Percentiles rank a stretch among this genome's conserved stretches.
Evolutionary conservation across 345 rosid species (phyloP).

Genomic region (Carallia brachiata): DNA sequence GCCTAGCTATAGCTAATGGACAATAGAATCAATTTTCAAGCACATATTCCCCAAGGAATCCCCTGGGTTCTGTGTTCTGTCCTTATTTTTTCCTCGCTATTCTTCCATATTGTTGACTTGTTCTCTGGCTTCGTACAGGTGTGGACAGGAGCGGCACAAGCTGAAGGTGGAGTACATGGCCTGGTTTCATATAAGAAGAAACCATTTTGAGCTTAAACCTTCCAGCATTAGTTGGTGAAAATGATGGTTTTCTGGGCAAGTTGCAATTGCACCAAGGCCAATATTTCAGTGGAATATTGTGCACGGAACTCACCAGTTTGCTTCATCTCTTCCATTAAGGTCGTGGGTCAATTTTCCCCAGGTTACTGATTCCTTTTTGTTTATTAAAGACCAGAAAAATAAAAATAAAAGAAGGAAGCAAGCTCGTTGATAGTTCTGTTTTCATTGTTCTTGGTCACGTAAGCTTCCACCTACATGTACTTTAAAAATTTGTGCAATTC

Average conservation of each 20-base stretch:
- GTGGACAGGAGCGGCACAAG: slow-evolving; percentile 88
- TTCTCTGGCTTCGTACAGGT: slow-evolving; percentile 43
- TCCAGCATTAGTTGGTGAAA: neutral
- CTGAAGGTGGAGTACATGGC: slow-evolving; percentile 86
- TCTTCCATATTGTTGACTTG: slow-evolving; percentile 5
- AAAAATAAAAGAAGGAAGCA: too few relatives aligned
- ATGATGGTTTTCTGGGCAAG: too few relatives aligned
- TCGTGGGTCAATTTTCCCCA: too few relatives aligned
- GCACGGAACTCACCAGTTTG: too few relatives aligned
- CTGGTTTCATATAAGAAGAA: slow-evolving; percentile 73
- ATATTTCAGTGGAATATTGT: too few relatives aligned
- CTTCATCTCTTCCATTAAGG: too few relatives aligned
- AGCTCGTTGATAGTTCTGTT: neutral
- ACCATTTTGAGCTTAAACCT: slow-evolving; percentile 36
- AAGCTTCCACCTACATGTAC: neutral
- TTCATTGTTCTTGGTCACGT: neutral
- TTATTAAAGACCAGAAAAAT: too few relatives aligned
- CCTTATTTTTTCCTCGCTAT: neutral
- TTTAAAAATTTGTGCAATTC: neutral
- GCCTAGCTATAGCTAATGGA: too few relatives aligned
- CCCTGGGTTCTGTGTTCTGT: neutral
- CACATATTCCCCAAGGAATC: too few relatives aligned
- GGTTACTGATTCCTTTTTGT: too few relatives aligned
- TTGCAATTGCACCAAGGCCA: too few relatives aligned
- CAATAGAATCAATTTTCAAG: too few relatives aligned